Base-by-base conservation (phyloP, 2,329 filamentous ascomycete species). In the Camptophora hylomeconis region DNA sequence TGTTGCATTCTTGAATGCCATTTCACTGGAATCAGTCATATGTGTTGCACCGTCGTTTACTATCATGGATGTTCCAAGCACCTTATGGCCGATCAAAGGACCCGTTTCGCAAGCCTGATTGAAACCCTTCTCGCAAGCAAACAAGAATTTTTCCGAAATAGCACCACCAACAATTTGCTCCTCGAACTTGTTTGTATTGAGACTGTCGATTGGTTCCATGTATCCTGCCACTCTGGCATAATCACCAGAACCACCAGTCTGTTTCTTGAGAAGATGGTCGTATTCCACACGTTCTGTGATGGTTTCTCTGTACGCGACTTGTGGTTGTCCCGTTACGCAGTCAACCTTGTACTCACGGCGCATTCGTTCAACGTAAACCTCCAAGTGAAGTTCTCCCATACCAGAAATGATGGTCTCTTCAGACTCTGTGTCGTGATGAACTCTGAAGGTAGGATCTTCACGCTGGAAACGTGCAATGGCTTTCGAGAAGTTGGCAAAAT, bases 391-490 rank as follows among this genome's bases (percentile, higher is more conserved):
- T 57, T 98, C 89, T 44, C 89, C 89, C 89, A 98, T 98, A 36
- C 89, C 89, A 22, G 81, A 92, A 50, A 98, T 95, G 50, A 98
- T 92, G 26, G 87, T 95, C 63, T 98, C 83, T 51, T 92, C 80
- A 40, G 79, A 87, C 61, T 98, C 89, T 10, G 72, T 59, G 50
- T 98, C 89, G 46, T 93, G 84, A 46, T 83, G 79, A 20, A 98
- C 81, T 30, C 89, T 75, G 72, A 98, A 98, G 8, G 89, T 98
- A 3, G 89, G 89, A 48, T 98, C 89, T 60, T 98, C 89, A 40
- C 89, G 80, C 60, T 94, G 87, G 71, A 98, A 98, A 45, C 89
- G 81, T 54, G 87, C 89, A 75, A 98, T 95, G 44, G 89, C 89
- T 63, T 98, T 98, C 51, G 78, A 86, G 68, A 98, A 98, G 63